A percentile compares a stretch with the other conserved stretches of the same genome.
These are phyloP conservation scores for Ganoderma sinense DNA, from an alignment of 1,284 basidiomycete genomes.

Conservation along the genomic window DNA sequence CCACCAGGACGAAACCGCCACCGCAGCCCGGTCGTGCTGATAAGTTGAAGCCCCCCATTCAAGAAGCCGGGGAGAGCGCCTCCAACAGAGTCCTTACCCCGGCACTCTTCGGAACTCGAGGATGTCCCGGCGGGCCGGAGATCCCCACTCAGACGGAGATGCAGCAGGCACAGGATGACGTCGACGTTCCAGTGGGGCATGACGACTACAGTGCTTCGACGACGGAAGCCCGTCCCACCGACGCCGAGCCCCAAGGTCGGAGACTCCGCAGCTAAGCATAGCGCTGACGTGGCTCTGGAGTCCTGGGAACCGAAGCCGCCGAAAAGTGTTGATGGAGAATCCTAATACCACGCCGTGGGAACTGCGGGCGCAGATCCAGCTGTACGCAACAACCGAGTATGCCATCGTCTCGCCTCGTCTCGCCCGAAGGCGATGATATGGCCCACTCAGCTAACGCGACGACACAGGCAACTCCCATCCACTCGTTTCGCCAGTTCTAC, in stretches of 20 bases:
- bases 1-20: slow-evolving; percentile 49
- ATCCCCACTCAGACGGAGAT: slow-evolving; percentile 49
- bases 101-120: slow-evolving; percentile 33
- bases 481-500: slow-evolving; percentile 77
- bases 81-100: slow-evolving; percentile 27
- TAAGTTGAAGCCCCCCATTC: slow-evolving; percentile 47
- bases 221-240: not conserved
- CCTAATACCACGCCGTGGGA: slow-evolving; percentile 55
- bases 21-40: slow-evolving; percentile 61
- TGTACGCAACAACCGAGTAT: slow-evolving; percentile 82
- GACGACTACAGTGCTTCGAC: not conserved
- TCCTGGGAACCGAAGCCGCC: slow-evolving; percentile 64
- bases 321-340: slow-evolving; percentile 66
- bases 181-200: not conserved
- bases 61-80: slow-evolving; percentile 35
- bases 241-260: not conserved
- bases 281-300: slow-evolving; percentile 37
- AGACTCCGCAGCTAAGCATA: slow-evolving; percentile 4
- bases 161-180: slow-evolving; percentile 40
- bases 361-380: slow-evolving; percentile 76
- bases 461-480: slow-evolving; percentile 79
- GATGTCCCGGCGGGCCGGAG: slow-evolving; percentile 28
- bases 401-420: slow-evolving; percentile 27
- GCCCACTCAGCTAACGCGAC: not conserved
- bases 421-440: not conserved